These are phyloP conservation scores for Chamaenerion angustifolium DNA, from an alignment of 345 rosid species.

Conservation along the genomic window DNA sequence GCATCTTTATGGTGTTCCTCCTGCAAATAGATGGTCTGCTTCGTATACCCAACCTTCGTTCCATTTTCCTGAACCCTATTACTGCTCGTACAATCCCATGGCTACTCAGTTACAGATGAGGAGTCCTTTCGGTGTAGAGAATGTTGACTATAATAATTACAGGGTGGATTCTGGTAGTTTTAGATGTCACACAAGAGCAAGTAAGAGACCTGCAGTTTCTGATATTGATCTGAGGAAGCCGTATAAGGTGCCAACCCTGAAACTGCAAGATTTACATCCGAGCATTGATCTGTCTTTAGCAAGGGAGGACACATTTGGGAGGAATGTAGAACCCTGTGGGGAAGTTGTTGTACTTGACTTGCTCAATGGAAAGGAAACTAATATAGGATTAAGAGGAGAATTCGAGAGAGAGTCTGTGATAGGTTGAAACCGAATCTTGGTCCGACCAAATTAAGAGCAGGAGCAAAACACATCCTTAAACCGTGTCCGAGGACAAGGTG, in stretches of 20 bases:
- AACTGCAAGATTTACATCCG: constrained; percentile 10
- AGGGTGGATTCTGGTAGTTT: too few relatives aligned
- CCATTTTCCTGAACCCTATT: too few relatives aligned
- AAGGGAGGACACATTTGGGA: neutral
- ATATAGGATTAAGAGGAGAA: too few relatives aligned
- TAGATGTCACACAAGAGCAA: constrained; percentile 7
- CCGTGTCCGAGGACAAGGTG: constrained; percentile 15
- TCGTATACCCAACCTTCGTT: too few relatives aligned
- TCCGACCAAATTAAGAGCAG: constrained; percentile 30
- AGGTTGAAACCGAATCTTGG: constrained; percentile 11
- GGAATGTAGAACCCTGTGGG: too few relatives aligned
- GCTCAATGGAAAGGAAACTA: constrained; percentile 1
- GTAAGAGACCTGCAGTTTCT: constrained; percentile 19
- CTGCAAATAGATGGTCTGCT: constrained; percentile 10
- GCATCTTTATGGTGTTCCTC: constrained; percentile 6
- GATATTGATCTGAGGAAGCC: constrained; percentile 14
- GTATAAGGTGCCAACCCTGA: constrained; percentile 18
- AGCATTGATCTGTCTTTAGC: too few relatives aligned
- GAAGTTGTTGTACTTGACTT: too few relatives aligned
- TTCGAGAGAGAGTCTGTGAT: neutral
- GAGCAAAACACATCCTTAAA: constrained; percentile 32
- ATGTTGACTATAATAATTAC: too few relatives aligned
- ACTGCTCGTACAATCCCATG: neutral
- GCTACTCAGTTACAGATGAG: constrained; percentile 6
- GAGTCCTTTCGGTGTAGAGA: constrained; percentile 13